A percentile compares a stretch with the other conserved stretches of the same genome.
These are phyloP conservation scores for Turnera subulata DNA, from an alignment of 345 rosid species.

Conservation along the genomic window DNA sequence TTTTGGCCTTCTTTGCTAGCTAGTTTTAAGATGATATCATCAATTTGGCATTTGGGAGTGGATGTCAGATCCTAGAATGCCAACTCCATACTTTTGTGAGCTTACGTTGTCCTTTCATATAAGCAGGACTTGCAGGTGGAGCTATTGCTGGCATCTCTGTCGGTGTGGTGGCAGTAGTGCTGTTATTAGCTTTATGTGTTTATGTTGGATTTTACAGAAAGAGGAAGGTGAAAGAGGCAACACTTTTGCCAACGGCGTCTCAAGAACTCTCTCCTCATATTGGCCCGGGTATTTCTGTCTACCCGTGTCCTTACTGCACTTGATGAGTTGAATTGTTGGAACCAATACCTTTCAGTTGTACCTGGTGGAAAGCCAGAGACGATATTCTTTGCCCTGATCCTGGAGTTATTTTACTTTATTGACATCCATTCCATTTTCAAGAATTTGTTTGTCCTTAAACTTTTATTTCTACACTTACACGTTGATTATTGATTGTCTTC, in stretches of 20 bases:
- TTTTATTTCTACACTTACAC: neutral
- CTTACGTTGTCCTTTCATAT: conserved; percentile 21
- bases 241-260: conserved; percentile 29
- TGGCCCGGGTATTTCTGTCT: conserved; percentile 31
- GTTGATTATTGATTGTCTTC: neutral
- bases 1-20: conserved; percentile 34
- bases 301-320: too few relatives aligned
- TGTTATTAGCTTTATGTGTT: conserved; percentile 36
- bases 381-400: too few relatives aligned
- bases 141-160: conserved; percentile 57
- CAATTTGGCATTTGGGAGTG: conserved; percentile 14
- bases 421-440: too few relatives aligned
- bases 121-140: conserved; percentile 61
- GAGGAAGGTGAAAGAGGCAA: conserved; percentile 40
- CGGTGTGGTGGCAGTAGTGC: conserved; percentile 39
- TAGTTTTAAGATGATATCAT: conserved; percentile 22
- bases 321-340: too few relatives aligned
- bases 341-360: too few relatives aligned
- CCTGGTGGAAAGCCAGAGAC: too few relatives aligned
- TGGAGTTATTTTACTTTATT: too few relatives aligned
- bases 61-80: conserved; percentile 14
- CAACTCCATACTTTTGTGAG: conserved; percentile 17
- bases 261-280: conserved; percentile 33
- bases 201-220: conserved; percentile 45
- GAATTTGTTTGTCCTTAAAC: neutral